Base-by-base conservation (phyloP, 2,329 filamentous ascomycete genomes). In the Penicillium brevicompactum region DNA sequence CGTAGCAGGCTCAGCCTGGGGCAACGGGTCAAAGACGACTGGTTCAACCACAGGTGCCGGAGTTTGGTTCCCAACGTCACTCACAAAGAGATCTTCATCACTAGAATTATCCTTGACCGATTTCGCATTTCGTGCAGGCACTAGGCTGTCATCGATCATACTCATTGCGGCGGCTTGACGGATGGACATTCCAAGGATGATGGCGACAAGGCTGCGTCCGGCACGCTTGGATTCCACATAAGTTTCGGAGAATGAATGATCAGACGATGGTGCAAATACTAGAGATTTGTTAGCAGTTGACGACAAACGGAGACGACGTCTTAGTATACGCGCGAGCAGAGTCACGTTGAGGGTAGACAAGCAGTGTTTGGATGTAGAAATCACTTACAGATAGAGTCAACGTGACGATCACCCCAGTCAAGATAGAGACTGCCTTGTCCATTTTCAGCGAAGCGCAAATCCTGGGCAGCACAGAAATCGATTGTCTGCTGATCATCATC, bases 171-270 rank as follows among this genome's bases (percentile, higher is more conserved):
- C 75, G 16, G 85, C 82, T 62, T 82, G 76, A 43, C 73, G 72
- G 44, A 86, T 78, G 43, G 72, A 79, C 67, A 85, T 72, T 13
- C 84, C 84, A 63, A 82, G 78, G 50, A 87, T 81, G 27, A 87
- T 71, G 8, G 84, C 81, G 21, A 80, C 78, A n/a, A 85, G 69
- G 2, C 76, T 80, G 61, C 85, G 78, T 21, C 79, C 78, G 52
- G 78, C 74, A 38, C 84, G 79, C 69, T 88, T 88, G 24, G 72
- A 71, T 65, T 87, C 85, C 14, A 87, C 85, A 48, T 82, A 74
- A 5, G 62, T 72, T 18, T 79, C 69, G 0, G 83, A 85, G 58
- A 82, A 84, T 14, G 74, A 72, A 60, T 86, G 84, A 31, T 77
- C 76, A n/a, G 74, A 74, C 31, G 76, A 75, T 13, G 74, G 72